A percentile compares a stretch with the other conserved stretches of the same genome.
Conservation (phyloP, 1,284 basidiomycete species). For the Athelia sp. region DNA sequence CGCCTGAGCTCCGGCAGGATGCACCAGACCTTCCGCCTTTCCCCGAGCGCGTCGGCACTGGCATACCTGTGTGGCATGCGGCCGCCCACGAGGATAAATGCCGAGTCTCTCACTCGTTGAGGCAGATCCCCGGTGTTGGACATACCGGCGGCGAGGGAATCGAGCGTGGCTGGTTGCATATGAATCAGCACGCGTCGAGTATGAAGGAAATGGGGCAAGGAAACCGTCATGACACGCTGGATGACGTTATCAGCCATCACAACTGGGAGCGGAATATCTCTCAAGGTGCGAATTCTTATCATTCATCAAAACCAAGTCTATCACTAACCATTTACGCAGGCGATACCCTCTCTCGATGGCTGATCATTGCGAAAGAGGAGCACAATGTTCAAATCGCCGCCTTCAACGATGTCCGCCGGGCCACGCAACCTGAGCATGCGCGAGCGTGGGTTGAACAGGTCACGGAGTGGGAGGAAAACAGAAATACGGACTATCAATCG, state of each 20-base stretch:
- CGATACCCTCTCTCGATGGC: slow-evolving; percentile 1
- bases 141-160: slow-evolving; percentile 29
- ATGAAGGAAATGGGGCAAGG: slow-evolving; percentile 29
- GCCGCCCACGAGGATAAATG: slow-evolving; percentile 19
- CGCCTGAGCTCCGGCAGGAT: slow-evolving; percentile 2
- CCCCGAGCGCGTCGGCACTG: neutral
- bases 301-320: slow-evolving; percentile 5
- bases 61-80: neutral
- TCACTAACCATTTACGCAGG: slow-evolving; percentile 7
- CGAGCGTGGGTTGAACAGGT: slow-evolving; percentile 15
- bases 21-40: neutral
- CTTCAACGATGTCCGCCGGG: slow-evolving; percentile 2
- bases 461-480: slow-evolving; percentile 16
- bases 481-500: too few relatives aligned
- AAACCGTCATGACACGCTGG: slow-evolving; percentile 22
- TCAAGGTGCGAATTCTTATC: too few relatives aligned
- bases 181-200: slow-evolving; percentile 20
- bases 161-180: slow-evolving; percentile 23
- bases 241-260: slow-evolving; percentile 23
- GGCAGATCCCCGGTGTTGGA: slow-evolving; percentile 17
- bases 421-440: neutral
- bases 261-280: slow-evolving; percentile 24
- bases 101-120: slow-evolving; percentile 19
- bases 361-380: neutral
- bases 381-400: slow-evolving; percentile 6